A percentile compares a stretch with the other conserved stretches of the same genome.
Evolutionary conservation across 116 monocot species (phyloP).

Genomic region (Trichopus zeylanicus): DNA sequence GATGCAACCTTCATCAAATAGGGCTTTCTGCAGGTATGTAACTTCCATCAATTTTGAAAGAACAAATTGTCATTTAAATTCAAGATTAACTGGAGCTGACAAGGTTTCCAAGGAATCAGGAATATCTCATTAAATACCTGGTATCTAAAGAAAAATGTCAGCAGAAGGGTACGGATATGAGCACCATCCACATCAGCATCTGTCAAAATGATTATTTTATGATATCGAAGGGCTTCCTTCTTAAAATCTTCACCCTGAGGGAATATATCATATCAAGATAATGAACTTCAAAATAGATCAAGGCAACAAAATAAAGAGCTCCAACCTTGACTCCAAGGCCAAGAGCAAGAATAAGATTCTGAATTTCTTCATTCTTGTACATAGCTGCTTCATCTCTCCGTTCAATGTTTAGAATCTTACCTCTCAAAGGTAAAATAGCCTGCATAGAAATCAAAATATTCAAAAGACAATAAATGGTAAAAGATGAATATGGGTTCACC

Average conservation of each 20-base stretch:
- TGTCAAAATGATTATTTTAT: constrained; percentile 94
- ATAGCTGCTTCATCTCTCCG: constrained; percentile 96
- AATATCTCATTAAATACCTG: constrained; percentile 38
- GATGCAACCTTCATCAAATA: constrained; percentile 96
- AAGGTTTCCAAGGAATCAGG: not conserved
- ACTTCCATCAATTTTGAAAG: not conserved
- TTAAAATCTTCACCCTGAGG: constrained; percentile 93
- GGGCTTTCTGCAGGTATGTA: constrained; percentile 53
- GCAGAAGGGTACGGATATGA: constrained; percentile 88
- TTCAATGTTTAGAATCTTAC: constrained; percentile 97
- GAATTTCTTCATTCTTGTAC: constrained; percentile 99
- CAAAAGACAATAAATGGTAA: not conserved
- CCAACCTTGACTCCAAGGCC: constrained; percentile 96
- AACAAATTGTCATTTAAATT: not conserved
- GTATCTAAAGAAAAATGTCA: constrained; percentile 99
- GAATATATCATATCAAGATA: constrained; percentile 11
- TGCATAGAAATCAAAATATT: constrained; percentile 31
- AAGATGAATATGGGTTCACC: not conserved
- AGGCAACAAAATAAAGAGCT: not conserved
- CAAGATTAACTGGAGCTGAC: not conserved
- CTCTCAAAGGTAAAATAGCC: constrained; percentile 96
- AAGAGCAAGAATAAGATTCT: constrained; percentile 92
- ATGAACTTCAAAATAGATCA: constrained; percentile 1
- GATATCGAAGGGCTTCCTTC: constrained; percentile 86
- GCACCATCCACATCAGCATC: constrained; percentile 99